Base-by-base conservation (phyloP, 2,329 filamentous ascomycete genomes). In the Dactylella cylindrospora region DNA sequence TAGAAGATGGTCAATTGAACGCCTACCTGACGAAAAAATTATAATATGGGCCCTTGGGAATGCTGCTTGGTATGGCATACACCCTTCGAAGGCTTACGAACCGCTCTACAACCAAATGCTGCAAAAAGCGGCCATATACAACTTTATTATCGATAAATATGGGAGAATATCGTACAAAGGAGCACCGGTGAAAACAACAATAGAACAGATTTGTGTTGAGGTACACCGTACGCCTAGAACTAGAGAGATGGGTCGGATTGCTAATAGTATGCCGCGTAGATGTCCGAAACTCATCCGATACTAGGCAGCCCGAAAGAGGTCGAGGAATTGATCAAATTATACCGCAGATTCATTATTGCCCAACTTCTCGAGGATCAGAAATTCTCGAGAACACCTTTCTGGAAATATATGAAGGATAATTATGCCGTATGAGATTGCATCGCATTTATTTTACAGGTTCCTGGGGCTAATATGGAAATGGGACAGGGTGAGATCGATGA, bases 111-210 rank as follows among this genome's bases (percentile, higher is more conserved):
- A 57, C 8, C 13, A 36, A 9, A 64, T 66, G 45, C 13, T 67
- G 5, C 55, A 69, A 41, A 69, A 69, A 53, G 65, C 65, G n/a
- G 57, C 44, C 15, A 57, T 67, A 22, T 69, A 67, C 62, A 59
- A 65, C 36, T 69, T 69, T 32, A 39, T 68, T 26, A 43, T 66
- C 22, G 67, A 67, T 26, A 65, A 61, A 39, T 69, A 69, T 13
- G 59, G 52, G 6, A 32, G 31, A 23, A 5, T 62, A 19, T 29
- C 41, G 13, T 13, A 17, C 3, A 49, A 36, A 17, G 51, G 49
- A 10, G 44, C 44, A 12, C 49, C 32, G 8, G n/a, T 54, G 5
- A 54, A 45, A 23, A 54, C 57, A 12, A 17, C 49, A 8, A 54
- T 62, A 36, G 28, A 25, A 10, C 20, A 53, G 4, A 13, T 62